These are phyloP conservation scores for Kregervanrija delftensis DNA, from an alignment of 805 yeast species.

Conservation along the genomic window DNA sequence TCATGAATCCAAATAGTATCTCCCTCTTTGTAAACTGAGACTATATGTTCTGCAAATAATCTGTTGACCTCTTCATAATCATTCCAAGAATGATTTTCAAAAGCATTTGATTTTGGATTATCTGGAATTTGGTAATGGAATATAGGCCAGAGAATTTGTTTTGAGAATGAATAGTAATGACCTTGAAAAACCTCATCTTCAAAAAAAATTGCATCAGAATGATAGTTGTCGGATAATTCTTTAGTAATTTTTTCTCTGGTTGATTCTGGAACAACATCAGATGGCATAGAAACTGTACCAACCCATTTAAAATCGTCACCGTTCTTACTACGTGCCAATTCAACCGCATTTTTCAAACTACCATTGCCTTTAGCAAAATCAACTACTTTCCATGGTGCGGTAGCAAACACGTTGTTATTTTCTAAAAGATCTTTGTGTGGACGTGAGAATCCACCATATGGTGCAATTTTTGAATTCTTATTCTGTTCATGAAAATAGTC, in stretches of 20 bases:
- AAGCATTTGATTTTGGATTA: constrained; percentile 86
- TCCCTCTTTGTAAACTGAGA: constrained; percentile 59
- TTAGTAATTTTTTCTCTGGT: constrained; percentile 49
- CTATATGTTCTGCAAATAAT: constrained; percentile 69
- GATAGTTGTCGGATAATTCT: constrained; percentile 40
- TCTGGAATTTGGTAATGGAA: constrained; percentile 92
- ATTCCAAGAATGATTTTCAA: constrained; percentile 93
- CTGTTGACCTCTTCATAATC: constrained; percentile 73
- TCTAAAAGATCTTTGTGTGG: constrained; percentile 39
- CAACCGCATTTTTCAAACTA: constrained; percentile 79
- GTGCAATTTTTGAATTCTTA: constrained; percentile 35
- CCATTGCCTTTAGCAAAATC: constrained; percentile 77
- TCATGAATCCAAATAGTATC: constrained; percentile 92
- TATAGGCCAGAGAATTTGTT: constrained; percentile 95
- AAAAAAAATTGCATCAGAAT: constrained; percentile 62
- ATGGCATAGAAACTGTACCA: constrained; percentile 90
- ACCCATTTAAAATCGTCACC: constrained; percentile 54
- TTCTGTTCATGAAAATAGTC: background rate
- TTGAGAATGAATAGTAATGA: constrained; percentile 86
- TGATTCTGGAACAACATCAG: constrained; percentile 63
- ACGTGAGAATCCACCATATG: constrained; percentile 70
- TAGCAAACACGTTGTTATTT: constrained; percentile 41
- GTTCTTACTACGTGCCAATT: constrained; percentile 41
- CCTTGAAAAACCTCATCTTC: constrained; percentile 81
- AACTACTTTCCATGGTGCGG: constrained; percentile 69